Conservation (phyloP, 257 asterid genomes). For the Solanum rostratum region DNA sequence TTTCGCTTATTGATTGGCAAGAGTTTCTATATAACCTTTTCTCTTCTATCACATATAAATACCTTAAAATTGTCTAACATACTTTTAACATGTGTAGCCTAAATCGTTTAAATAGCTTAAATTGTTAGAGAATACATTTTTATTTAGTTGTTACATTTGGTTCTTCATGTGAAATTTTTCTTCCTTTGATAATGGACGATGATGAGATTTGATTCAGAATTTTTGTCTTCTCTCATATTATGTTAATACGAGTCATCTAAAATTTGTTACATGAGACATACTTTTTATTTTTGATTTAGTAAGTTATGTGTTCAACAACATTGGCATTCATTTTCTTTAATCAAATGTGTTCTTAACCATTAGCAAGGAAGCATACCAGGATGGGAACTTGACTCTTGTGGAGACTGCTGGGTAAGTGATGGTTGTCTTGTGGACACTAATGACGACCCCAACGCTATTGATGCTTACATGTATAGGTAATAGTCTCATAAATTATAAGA, state of each 20-base stretch:
- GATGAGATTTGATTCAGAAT: neutral
- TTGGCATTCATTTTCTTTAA: neutral
- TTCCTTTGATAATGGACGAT: neutral
- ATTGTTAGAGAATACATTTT: neutral
- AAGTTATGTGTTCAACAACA: neutral
- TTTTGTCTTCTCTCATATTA: neutral
- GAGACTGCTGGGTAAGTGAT: conserved; percentile 93
- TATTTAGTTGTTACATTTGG: neutral
- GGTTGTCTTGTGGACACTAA: conserved; percentile 90
- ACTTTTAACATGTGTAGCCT: neutral
- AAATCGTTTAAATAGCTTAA: neutral
- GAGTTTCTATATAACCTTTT: neutral
- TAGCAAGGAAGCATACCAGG: conserved; percentile 65
- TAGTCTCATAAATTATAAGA: neutral
- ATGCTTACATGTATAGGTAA: conserved; percentile 89
- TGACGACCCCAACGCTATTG: conserved; percentile 65
- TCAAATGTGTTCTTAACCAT: neutral
- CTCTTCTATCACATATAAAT: neutral
- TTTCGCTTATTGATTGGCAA: neutral
- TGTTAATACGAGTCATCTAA: neutral
- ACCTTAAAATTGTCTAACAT: neutral
- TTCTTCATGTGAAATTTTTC: neutral
- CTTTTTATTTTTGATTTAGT: neutral
- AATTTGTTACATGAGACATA: neutral
- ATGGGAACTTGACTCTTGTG: conserved; percentile 82